These are phyloP conservation scores for Tilletia indica DNA, from an alignment of 1,284 basidiomycete species.

Conservation along the genomic window DNA sequence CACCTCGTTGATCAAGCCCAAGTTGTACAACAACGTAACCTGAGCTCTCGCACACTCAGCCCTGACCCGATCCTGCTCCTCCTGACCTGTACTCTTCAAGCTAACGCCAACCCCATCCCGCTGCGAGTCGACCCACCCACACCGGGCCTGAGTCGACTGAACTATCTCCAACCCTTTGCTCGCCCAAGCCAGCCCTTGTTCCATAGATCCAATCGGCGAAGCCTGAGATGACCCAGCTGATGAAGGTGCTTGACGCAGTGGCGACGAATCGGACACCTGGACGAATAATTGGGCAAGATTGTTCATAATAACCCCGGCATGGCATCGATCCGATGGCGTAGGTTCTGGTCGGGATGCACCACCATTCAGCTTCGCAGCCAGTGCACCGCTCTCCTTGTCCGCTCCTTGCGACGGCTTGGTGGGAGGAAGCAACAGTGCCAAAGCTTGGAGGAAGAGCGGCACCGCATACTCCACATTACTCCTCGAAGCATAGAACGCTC, in stretches of 20 bases:
- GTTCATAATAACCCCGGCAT: slow-evolving; percentile 53
- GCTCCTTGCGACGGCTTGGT: neutral
- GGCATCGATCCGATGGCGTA: slow-evolving; percentile 50
- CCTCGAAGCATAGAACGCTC: slow-evolving; percentile 51
- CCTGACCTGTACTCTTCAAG: slow-evolving; percentile 23
- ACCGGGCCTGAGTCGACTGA: slow-evolving; percentile 30
- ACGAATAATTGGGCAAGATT: slow-evolving; percentile 50
- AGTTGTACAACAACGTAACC: slow-evolving; percentile 50
- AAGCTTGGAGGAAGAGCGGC: slow-evolving; percentile 55
- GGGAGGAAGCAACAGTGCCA: slow-evolving; percentile 48
- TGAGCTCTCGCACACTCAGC: slow-evolving; percentile 47
- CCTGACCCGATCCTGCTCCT: slow-evolving; percentile 28
- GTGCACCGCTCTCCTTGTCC: neutral
- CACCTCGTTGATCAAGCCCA: slow-evolving; percentile 37
- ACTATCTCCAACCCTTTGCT: slow-evolving; percentile 48
- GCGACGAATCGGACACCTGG: slow-evolving; percentile 21
- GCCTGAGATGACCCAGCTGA: neutral
- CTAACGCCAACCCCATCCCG: neutral
- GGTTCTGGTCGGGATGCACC: slow-evolving; percentile 17
- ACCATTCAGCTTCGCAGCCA: slow-evolving; percentile 11
- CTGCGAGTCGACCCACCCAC: slow-evolving; percentile 16
- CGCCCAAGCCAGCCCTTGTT: slow-evolving; percentile 51
- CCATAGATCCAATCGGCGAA: slow-evolving; percentile 19
- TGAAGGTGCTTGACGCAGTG: neutral
- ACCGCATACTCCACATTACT: slow-evolving; percentile 52